Base-by-base conservation (phyloP, 495 filamentous ascomycete species). In the Geoglossum glabrum region DNA sequence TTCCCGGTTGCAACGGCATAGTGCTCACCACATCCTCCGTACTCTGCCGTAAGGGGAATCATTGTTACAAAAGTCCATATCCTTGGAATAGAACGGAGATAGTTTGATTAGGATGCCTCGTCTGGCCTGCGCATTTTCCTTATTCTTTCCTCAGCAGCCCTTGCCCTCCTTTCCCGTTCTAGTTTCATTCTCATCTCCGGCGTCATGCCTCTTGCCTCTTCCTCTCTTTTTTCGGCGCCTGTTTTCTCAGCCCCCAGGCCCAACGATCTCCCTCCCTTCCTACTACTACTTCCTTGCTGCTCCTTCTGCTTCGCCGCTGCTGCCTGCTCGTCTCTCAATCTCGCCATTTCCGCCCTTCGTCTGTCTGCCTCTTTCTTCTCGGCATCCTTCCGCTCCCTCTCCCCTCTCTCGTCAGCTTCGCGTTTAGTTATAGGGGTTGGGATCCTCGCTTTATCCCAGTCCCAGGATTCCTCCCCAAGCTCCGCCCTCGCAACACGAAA, bases 131-230 rank as follows among this genome's bases (percentile, higher is more conserved):
- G 75, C 77, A 88, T 73, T 63, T 78, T 70, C 66, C 73, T 79
- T 43, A 96, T 77, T 61, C 90, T 79, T 73, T 90, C 90, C 71
- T 95, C 88, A 2, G 86, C 87, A 15, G 89, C 89, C 59, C 87
- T 79, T 13, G 85, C 88, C 63, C 87, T 82, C 55, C 82, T 75
- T 69, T 87, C 86, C 67, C 86, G 74, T 66, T 95, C 89, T 62
- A 95, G 62, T 65, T 76, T 76, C 81, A 81, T 77, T 66, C 79
- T 78, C 79, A 85, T 85, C 72, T 95, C 87, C 1, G 85, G 78
- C 17, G 84, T 89, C 76, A 95, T 76, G 0, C 88, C 89, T 63
- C 85, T 76, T 59, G 75, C 80, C 65, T 94, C 87, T 66, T 93
- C 86, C 63, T 85, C 83, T 59, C 87, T 78, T 67, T 76, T 82